These are phyloP conservation scores for Rhizophora apiculata DNA, from an alignment of 345 rosid genomes.

Conservation along the genomic window DNA sequence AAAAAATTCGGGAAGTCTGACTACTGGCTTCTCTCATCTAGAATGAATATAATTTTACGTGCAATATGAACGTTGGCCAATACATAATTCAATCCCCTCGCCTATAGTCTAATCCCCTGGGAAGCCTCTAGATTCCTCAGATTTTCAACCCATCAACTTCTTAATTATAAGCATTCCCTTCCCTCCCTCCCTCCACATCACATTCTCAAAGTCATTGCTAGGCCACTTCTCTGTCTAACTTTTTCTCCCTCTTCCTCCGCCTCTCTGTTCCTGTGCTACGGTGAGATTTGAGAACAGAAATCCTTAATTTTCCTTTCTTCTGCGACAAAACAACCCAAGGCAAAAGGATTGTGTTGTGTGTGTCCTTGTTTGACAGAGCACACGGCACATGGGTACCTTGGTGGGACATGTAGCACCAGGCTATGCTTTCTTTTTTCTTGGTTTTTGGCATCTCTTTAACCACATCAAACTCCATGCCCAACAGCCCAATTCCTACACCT, in stretches of 20 bases:
- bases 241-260: not conserved
- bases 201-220: not conserved
- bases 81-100: not conserved
- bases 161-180: not conserved
- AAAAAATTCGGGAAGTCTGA: conserved; percentile 6
- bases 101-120: conserved; percentile 16
- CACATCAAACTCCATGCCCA: conserved; percentile 53
- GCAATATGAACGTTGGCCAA: conserved; percentile 6
- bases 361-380: conserved; percentile 1
- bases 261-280: not conserved
- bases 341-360: not conserved
- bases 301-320: not conserved
- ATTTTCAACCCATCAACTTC: not conserved
- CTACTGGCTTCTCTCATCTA: not conserved
- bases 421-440: conserved; percentile 53
- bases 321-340: not conserved
- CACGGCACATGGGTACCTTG: conserved; percentile 54
- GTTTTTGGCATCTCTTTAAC: conserved; percentile 80
- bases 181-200: conserved; percentile 2
- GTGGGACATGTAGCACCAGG: conserved; percentile 83
- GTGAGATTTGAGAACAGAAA: not conserved
- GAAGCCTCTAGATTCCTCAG: conserved; percentile 20
- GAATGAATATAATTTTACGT: not conserved
- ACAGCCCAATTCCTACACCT: conserved; percentile 49
- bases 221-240: too few species aligned